Base-by-base conservation (phyloP, 2,329 filamentous ascomycete genomes). In the Diaporthe sp. region DNA sequence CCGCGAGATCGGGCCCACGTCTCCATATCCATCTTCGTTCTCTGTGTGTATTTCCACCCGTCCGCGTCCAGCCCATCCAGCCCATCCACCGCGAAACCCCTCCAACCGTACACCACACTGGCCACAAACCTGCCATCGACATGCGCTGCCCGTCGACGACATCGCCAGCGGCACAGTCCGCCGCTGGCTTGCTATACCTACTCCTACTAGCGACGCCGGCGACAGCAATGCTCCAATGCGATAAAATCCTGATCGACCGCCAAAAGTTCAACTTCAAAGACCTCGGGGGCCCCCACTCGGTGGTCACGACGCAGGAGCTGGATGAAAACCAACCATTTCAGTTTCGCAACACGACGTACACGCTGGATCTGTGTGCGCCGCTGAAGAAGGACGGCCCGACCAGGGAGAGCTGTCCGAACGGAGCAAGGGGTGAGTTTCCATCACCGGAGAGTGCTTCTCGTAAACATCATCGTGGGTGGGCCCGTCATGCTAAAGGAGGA, bases 321-420 rank as follows among this genome's bases (percentile, higher is more conserved):
- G 60, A 70, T 3, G 57, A 61, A 51, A 51, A 47, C 37, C 84
- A 88, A 47, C 88, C 88, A 28, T 88, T 87, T 22, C 87, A 87
- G 22, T 86, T 90, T 39, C 88, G 87, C 76, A 97, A 97, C 83
- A 95, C 92, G 37, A 96, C 94, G 58, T 97, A 95, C 83, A 96
- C 94, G 0, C 82, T 97, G 75, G 94, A 97, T 80, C 88, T 97
- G 67, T 98, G 95, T 85, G 85, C 87, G 71, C 87, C 90, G 9
- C 85, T 98, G 78, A 90, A 90, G 82, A 90, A 90, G 82, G 90
- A 89, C 34, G 85, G 87, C 1, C 85, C 86, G 25, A 88, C 89
- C 78, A 84, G 87, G 8, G 86, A 92, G 51, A 86, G 92, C 80
- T 97, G 95, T 82, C 92, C 91, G 0, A 89, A 89, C 63, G 92